Evolutionary conservation across 176 grass and related monocot genomes (phyloP).

Genomic region (Ananas comosus): DNA sequence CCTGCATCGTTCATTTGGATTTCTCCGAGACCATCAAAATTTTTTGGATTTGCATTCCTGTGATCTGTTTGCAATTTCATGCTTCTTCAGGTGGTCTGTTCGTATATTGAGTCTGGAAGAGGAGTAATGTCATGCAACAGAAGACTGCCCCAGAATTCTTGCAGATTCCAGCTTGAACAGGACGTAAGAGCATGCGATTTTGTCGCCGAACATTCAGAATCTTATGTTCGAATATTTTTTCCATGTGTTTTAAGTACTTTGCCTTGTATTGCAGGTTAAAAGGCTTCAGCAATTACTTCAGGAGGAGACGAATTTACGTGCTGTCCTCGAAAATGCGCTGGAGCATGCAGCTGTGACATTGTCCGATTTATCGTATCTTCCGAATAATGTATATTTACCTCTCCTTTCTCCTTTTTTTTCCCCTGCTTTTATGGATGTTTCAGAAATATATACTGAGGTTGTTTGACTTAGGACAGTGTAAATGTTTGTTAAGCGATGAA

Average conservation of each 20-base stretch:
- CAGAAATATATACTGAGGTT: background rate
- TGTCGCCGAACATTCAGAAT: background rate
- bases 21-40: too few relatives aligned
- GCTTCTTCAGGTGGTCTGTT: too few relatives aligned
- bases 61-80: too few relatives aligned
- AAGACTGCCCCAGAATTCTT: constrained; percentile 14
- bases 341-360: constrained; percentile 63
- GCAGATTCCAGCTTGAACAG: constrained; percentile 59
- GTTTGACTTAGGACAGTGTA: too few relatives aligned
- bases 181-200: constrained; percentile 33
- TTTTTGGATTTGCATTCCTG: too few relatives aligned
- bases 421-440: background rate
- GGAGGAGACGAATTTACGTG: constrained; percentile 70
- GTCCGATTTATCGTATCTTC: constrained; percentile 71
- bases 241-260: background rate
- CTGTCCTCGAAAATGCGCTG: constrained; percentile 69
- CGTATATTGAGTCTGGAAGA: background rate
- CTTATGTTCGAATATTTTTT: background rate
- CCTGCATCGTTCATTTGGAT: too few relatives aligned
- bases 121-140: constrained; percentile 14
- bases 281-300: constrained; percentile 50
- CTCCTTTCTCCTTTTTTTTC: background rate
- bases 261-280: constrained; percentile 37
- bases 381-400: constrained; percentile 37
- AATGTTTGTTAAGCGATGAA: too few relatives aligned